phyloP scores from a whole-genome alignment of 345 rosid genomes.

The Pseudoturritis turrita region DNA sequence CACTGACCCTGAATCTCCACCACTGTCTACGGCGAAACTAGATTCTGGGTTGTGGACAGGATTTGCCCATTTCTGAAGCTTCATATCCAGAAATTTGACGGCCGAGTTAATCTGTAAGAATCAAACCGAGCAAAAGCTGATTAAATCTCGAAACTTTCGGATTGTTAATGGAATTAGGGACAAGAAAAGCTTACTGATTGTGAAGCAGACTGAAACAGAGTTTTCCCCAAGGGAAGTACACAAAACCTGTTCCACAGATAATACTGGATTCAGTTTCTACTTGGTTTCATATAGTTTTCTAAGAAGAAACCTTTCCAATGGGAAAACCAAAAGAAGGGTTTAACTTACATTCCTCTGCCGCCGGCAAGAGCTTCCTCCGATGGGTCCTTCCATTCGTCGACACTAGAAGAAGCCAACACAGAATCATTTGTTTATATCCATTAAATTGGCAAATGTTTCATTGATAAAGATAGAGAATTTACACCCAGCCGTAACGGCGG shows the following conservation, averaged over 20 bases:
- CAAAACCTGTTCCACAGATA: constrained; percentile 48
- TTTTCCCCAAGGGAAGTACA: constrained; percentile 48
- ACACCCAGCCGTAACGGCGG: constrained; percentile 85
- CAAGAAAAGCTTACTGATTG: constrained; percentile 39
- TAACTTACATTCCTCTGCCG: constrained; percentile 66
- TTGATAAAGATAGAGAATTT: not conserved
- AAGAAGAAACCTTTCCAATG: no score
- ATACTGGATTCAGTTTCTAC: not conserved
- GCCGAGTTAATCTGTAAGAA: constrained; percentile 18
- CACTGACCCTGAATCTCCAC: not conserved
- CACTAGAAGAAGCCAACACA: constrained; percentile 23
- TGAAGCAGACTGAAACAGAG: constrained; percentile 40
- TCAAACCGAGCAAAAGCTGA: not conserved
- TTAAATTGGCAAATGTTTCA: not conserved
- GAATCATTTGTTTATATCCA: not conserved
- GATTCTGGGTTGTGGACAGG: constrained; percentile 6
- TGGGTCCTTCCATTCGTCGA: constrained; percentile 72
- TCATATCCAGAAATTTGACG: constrained; percentile 1
- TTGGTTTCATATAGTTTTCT: not conserved
- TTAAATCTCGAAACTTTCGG: not conserved
- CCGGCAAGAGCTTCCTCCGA: constrained; percentile 70
- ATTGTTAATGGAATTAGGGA: not conserved
- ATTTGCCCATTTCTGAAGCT: constrained; percentile 13
- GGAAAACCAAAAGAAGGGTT: not conserved
- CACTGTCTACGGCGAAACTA: not conserved